Conservation (phyloP, 2,329 filamentous ascomycete species). For the Hypoxylon sp. region DNA sequence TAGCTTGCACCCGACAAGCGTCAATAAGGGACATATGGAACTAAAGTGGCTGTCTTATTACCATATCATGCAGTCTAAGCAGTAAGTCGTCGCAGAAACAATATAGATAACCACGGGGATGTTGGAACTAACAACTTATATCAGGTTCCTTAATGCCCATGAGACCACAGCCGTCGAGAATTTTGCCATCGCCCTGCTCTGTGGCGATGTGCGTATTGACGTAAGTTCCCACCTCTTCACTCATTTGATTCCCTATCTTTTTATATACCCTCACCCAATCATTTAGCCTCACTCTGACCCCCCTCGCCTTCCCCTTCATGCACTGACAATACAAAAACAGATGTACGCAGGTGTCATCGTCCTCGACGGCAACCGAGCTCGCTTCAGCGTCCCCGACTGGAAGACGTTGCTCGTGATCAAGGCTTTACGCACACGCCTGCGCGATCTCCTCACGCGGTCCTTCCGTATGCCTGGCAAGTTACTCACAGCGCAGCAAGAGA, state of each 20-base stretch:
- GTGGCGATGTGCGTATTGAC: conserved; percentile 90
- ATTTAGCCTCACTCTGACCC: not conserved
- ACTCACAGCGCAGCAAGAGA: conserved; percentile 76
- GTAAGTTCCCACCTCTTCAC: conserved; percentile 61
- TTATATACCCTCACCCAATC: not conserved
- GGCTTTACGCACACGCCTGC: conserved; percentile 78
- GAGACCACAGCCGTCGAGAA: conserved; percentile 87
- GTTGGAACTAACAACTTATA: conserved; percentile 44
- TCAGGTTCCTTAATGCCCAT: conserved; percentile 88
- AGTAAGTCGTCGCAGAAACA: conserved; percentile 64
- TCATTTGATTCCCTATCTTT: not conserved
- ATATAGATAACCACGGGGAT: not conserved
- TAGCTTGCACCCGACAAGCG: conserved; percentile 86
- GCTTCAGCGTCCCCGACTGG: conserved; percentile 89
- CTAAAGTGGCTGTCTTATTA: conserved; percentile 93
- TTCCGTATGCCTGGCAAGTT: conserved; percentile 78
- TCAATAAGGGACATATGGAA: conserved; percentile 80
- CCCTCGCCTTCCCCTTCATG: not conserved
- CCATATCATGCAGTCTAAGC: conserved; percentile 93
- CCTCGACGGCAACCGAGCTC: conserved; percentile 87
- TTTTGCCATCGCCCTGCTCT: conserved; percentile 85
- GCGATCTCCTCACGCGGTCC: conserved; percentile 79
- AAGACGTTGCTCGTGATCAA: conserved; percentile 93
- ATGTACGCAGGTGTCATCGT: conserved; percentile 90
- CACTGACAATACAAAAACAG: conserved; percentile 58